Conservation (phyloP, 208 protist genomes). For the Trypanosoma melophagium region DNA sequence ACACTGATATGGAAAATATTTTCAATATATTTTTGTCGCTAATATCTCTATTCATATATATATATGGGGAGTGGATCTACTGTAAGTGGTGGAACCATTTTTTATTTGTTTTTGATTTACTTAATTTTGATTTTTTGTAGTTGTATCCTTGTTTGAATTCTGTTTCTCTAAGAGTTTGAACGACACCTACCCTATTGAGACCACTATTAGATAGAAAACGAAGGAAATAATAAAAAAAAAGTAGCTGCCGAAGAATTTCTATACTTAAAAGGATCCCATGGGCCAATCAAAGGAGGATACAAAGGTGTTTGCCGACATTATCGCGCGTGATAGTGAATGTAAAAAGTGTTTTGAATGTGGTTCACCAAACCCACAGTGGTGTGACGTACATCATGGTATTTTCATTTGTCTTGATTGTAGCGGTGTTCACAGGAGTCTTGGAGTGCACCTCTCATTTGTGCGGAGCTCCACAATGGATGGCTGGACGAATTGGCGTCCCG, state of each 20-base stretch:
- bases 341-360: conserved; percentile 89
- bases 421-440: conserved; percentile 90
- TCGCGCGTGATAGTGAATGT: conserved; percentile 79
- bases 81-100: no score
- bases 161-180: no score
- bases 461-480: conserved; percentile 92
- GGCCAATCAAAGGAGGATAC: conserved; percentile 49
- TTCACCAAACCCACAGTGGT: conserved; percentile 89
- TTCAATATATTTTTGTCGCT: no score
- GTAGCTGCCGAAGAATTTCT: background rate
- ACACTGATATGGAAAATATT: no score
- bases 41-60: no score
- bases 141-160: no score
- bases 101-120: no score
- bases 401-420: conserved; percentile 92
- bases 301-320: conserved; percentile 58
- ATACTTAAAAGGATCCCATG: conserved; percentile 17
- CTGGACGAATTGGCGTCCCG: conserved; percentile 89
- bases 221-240: background rate
- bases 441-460: conserved; percentile 93
- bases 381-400: conserved; percentile 83
- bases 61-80: no score
- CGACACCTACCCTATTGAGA: no score
- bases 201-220: background rate
- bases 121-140: no score